Evolutionary conservation across 2,329 filamentous ascomycete species (phyloP), one percentile per base, ranked within the genome.

Genomic region (Xylaria sp.): DNA sequence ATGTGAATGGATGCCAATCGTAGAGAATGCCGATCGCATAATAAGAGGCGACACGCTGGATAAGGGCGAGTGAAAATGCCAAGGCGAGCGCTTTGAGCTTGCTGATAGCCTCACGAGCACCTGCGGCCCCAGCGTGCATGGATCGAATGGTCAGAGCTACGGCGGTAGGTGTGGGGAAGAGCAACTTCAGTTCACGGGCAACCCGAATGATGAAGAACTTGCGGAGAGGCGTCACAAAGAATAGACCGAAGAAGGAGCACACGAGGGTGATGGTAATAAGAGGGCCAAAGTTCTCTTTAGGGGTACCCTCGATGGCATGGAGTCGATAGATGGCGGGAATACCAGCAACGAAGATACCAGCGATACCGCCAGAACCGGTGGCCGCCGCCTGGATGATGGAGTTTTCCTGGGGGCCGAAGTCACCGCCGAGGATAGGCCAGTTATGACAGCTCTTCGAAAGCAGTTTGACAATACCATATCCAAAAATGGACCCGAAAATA

Each of bases 141-240:
- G 83, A 83, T 36, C 85, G 83, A 70, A 89, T 89, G 1, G 87
- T 88, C 75, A 88, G 81, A 33, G 87, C 87, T 11, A 86, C 87
- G 10, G 87, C 87, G 42, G 87, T 87, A 0, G 87, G 77, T 3
- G 87, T 87, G 4, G 87, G 87, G 79, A 89, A 89, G 70, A 89
- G 81, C 61, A 89, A 81, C 67, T 82, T 83, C 63, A 89, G 79
- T 77, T 89, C 86, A 73, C 87, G 82, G 3, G 87, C 87, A 13
- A 90, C 87, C 67, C 89, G 87, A 77, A 91, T 86, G 77, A 91
- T 86, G 81, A 90, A 91, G 81, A 91, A 91, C 75, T 89, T 90
- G 66, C 89, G 87, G 23, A 90, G 83, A 7, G 88, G 88, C 0
- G 87, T 88, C 58, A 86, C 86, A 71, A 89, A 88, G 77, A 89